A percentile compares a stretch with the other conserved stretches of the same genome.
These are phyloP conservation scores for Irpex sp. DNA, from an alignment of 1,284 basidiomycete species.

Conservation along the genomic window DNA sequence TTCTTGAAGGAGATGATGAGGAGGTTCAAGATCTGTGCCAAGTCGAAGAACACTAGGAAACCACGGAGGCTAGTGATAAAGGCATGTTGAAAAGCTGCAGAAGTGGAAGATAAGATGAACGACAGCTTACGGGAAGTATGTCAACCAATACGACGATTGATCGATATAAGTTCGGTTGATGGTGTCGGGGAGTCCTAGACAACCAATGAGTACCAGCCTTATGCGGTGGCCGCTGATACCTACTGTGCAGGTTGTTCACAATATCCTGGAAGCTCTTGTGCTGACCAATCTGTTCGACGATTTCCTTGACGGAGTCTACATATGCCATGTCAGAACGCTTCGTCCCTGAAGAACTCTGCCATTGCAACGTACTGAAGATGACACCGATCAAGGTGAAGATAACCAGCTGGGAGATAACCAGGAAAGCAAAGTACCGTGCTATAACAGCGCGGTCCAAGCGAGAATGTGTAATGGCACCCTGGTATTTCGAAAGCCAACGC, in stretches of 20 bases:
- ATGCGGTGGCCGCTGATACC: constrained; percentile 18
- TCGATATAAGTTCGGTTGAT: constrained; percentile 81
- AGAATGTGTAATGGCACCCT: constrained; percentile 74
- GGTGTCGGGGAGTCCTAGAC: constrained; percentile 55
- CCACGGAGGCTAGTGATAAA: constrained; percentile 66
- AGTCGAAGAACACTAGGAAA: constrained; percentile 90
- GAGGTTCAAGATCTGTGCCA: constrained; percentile 93
- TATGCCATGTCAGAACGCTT: constrained; percentile 1
- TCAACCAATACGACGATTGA: constrained; percentile 88
- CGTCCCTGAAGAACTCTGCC: not conserved
- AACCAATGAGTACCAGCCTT: constrained; percentile 4
- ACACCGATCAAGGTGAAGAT: constrained; percentile 91
- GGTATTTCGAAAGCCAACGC: constrained; percentile 77
- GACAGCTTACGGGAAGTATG: constrained; percentile 76
- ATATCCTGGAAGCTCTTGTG: constrained; percentile 66
- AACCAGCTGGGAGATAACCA: constrained; percentile 85
- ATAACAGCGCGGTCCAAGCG: constrained; percentile 85
- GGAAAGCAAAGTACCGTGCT: constrained; percentile 87
- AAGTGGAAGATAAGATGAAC: constrained; percentile 11
- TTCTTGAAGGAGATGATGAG: constrained; percentile 84
- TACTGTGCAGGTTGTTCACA: constrained; percentile 60
- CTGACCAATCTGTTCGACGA: constrained; percentile 64
- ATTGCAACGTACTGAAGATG: constrained; percentile 59
- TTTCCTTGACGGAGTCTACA: constrained; percentile 58
- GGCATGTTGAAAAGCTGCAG: not conserved